Evolutionary conservation across 192 early-diverging fungal genomes (phyloP), one percentile per base, ranked within the genome.

Genomic region (Coemansia sp.): DNA sequence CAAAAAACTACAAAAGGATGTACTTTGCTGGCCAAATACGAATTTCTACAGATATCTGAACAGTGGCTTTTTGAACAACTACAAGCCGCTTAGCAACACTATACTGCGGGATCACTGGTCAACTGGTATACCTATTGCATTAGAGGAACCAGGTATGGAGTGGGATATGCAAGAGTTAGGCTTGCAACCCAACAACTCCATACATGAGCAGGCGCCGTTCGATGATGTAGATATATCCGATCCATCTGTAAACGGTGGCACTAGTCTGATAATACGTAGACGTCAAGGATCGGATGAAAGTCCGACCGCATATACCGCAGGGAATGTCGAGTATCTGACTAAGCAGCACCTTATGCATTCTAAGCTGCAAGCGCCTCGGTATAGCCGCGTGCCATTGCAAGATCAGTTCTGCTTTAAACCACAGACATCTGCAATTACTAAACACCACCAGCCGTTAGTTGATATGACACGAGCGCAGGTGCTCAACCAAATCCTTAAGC

Each of bases 381-480:
- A 60, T 31, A 58, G 27, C 38, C 64, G 54, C 5, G 50, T 68
- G 8, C 68, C 64, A 12, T 22, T 71, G 47, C 49, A 31, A 0
- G 65, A 63, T 16, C 63, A 58, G 22, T 31, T 60, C 25, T 2
- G 24, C 19, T 22, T 30, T 1, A 22, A 19, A 7, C 7, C 30
- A 21, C 14, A 18, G 14, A 22, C 34, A 24, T 14, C 23, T 7
- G 8, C 30, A 9, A 7, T 26, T 10, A 5, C n/a, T 9, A n/a
- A 10, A 14, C 16, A 57, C 31, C 56, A 54, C 25, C 51, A 67
- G 57, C 58, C 68, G 38, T 55, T 80, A 16, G 21, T 74, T 5
- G 77, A 68, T 22, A 23, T 74, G 61, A 70, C 71, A 4, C 77
- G 68, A 9, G 49, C 61, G 23, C 77, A 80, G 50, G 71, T 80